Conservation (phyloP, 768 basidiomycete species). For the Fibroporia radiculosa region DNA sequence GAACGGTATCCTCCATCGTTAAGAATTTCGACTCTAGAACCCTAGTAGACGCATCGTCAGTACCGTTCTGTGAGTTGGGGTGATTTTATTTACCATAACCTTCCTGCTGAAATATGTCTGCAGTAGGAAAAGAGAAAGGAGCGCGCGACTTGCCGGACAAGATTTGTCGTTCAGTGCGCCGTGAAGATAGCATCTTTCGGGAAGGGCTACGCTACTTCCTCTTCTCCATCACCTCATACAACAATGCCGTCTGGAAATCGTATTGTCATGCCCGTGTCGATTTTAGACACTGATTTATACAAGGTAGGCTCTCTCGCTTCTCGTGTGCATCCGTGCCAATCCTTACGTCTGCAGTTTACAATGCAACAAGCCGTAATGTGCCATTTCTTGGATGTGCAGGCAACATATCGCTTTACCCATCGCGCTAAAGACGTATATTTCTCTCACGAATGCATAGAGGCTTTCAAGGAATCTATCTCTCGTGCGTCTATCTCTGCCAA, state of each 20-base stretch:
- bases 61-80: neutral
- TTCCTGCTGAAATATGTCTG: no score
- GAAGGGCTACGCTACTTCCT: neutral
- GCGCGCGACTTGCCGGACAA: no score
- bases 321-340: neutral
- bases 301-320: slow-evolving; percentile 45
- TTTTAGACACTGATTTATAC: slow-evolving; percentile 93
- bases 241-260: neutral
- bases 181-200: no score
- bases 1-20: slow-evolving; percentile 86
- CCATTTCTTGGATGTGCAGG: slow-evolving; percentile 66
- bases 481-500: slow-evolving; percentile 31
- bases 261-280: slow-evolving; percentile 34
- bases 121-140: no score
- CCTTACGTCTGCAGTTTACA: slow-evolving; percentile 48
- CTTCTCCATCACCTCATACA: neutral
- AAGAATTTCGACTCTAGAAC: slow-evolving; percentile 61
- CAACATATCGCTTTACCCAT: slow-evolving; percentile 76
- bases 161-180: no score
- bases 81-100: neutral
- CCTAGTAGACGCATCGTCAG: slow-evolving; percentile 21
- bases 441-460: slow-evolving; percentile 55
- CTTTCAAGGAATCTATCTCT: slow-evolving; percentile 45
- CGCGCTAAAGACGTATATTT: slow-evolving; percentile 61
- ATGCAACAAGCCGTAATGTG: slow-evolving; percentile 91